A percentile compares a stretch with the other conserved stretches of the same genome.
phyloP scores from a whole-genome alignment of 2,329 filamentous ascomycete species.

The Sporothrix curviconia region DNA sequence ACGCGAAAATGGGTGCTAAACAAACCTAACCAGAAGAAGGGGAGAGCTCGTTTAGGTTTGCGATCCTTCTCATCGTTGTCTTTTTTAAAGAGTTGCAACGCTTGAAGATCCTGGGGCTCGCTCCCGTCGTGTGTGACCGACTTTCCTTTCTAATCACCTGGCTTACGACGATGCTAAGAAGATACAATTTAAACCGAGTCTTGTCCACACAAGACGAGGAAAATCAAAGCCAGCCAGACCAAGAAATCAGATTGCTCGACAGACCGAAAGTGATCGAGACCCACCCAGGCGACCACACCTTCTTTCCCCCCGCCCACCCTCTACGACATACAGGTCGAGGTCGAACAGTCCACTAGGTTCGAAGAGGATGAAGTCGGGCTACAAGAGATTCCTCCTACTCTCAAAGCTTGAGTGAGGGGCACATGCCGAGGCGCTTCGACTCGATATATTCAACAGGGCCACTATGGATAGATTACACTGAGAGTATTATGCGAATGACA shows the following conservation, averaged over 20 bases:
- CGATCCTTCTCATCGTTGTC: too few species aligned
- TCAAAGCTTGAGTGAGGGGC: constrained; percentile 9
- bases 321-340: background rate
- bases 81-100: too few species aligned
- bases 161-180: too few species aligned
- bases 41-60: too few species aligned
- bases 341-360: constrained; percentile 16
- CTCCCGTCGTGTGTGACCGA: too few species aligned
- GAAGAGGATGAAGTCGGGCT: constrained; percentile 14
- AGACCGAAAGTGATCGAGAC: background rate
- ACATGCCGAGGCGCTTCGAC: too few species aligned
- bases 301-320: background rate
- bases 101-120: too few species aligned
- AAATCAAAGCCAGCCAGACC: background rate
- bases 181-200: too few species aligned
- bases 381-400: background rate
- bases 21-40: too few species aligned
- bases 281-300: constrained; percentile 18
- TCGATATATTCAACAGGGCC: background rate
- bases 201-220: too few species aligned
- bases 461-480: constrained; percentile 13
- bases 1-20: too few species aligned
- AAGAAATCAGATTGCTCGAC: background rate
- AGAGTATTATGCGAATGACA: constrained; percentile 11
- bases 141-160: too few species aligned